Evolutionary conservation across 495 filamentous ascomycete species (phyloP).

Genomic region (Neurospora hispaniola): DNA sequence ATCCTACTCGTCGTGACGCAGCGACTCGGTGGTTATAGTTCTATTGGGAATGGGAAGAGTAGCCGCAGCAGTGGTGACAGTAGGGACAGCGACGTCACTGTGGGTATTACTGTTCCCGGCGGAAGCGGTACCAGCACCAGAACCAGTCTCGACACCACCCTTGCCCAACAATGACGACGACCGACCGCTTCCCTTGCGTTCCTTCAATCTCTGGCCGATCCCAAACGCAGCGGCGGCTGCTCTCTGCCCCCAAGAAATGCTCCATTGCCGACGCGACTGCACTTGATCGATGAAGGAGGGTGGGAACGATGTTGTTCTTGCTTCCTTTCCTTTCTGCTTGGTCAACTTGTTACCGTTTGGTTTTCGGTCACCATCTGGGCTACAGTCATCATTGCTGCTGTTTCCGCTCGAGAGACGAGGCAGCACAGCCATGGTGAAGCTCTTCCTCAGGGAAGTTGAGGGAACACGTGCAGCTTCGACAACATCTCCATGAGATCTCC

Average conservation of each 20-base stretch:
- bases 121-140: neutral
- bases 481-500: neutral
- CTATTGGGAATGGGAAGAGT: neutral
- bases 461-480: neutral
- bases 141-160: neutral
- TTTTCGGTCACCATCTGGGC: slow-evolving; percentile 5
- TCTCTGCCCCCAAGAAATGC: slow-evolving; percentile 11
- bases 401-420: neutral
- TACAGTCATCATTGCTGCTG: neutral
- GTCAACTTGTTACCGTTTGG: slow-evolving; percentile 2
- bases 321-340: neutral
- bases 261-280: neutral
- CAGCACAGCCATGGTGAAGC: neutral
- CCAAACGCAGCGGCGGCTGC: slow-evolving; percentile 14
- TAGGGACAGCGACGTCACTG: neutral
- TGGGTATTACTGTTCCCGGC: neutral
- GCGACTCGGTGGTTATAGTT: neutral
- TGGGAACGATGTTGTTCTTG: neutral
- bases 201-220: slow-evolving; percentile 11
- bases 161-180: neutral
- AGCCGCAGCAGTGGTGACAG: neutral
- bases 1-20: slow-evolving; percentile 5
- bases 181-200: slow-evolving; percentile 3
- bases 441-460: neutral
- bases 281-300: neutral